A percentile compares a stretch with the other conserved stretches of the same genome.
Conservation (phyloP, 805 yeast genomes). For the Cyberlindnera nakhonratchasimensis region DNA sequence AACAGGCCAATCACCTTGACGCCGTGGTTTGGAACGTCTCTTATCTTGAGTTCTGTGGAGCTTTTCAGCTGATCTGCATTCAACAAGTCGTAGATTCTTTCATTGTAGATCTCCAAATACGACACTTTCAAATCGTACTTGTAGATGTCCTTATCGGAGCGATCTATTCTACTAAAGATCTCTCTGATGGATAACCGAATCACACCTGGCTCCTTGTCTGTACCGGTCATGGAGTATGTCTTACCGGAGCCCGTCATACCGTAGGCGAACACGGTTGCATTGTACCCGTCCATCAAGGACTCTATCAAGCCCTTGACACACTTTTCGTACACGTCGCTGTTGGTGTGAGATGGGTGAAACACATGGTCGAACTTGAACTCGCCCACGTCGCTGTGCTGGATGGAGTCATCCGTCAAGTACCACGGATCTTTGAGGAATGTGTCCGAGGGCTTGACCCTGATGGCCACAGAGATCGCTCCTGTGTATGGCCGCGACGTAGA, state of each 20-base stretch:
- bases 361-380: constrained; percentile 78
- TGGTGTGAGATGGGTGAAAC: constrained; percentile 53
- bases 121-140: constrained; percentile 55
- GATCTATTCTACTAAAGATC: constrained; percentile 44
- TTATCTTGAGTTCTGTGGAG: constrained; percentile 57
- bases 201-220: constrained; percentile 62
- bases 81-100: constrained; percentile 75
- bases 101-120: constrained; percentile 92
- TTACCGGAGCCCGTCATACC: constrained; percentile 98
- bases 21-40: constrained; percentile 74
- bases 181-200: constrained; percentile 72
- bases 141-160: constrained; percentile 24
- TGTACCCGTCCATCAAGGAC: constrained; percentile 67
- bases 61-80: constrained; percentile 29
- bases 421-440: constrained; percentile 31
- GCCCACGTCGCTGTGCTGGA: constrained; percentile 59
- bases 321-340: constrained; percentile 55
- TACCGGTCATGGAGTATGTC: constrained; percentile 84
- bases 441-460: constrained; percentile 67
- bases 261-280: constrained; percentile 89
- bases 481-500: constrained; percentile 38
- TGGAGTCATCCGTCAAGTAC: constrained; percentile 29
- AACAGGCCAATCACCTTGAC: constrained; percentile 72
- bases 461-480: constrained; percentile 72
- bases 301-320: constrained; percentile 51